Evolutionary conservation across 2,329 filamentous ascomycete genomes (phyloP), one percentile per base, ranked within the genome.

Genomic region (Xylariaceae sp.): DNA sequence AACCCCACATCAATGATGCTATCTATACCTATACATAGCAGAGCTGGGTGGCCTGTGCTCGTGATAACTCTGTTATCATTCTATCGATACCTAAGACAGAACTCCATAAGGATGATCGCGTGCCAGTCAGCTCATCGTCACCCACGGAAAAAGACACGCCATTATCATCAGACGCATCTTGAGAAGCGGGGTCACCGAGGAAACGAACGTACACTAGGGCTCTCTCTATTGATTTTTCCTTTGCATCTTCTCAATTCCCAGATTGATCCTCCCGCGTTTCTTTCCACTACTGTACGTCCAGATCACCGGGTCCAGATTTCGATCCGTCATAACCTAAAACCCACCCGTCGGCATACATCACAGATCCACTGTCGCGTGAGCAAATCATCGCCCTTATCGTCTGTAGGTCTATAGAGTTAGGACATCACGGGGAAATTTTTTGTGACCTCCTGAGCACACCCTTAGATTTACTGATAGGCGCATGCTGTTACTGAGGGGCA

Each of bases 121-220:
- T 24, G 24, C 24, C 27, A 13, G n/a, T 41, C 41, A 26, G 35
- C 27, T 35, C 36, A 52, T 52, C 41, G 35, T 46, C 49, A n/a
- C n/a, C 26, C 49, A 48, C 45, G n/a, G n/a, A n/a, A n/a, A n/a
- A n/a, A n/a, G n/a, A n/a, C 45, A 39, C 18, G 24, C 27, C 3
- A 21, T 24, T 45, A 53, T 56, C 53, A 53, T 41, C 27, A 56
- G 53, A 56, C 44, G n/a, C 20, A 32, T 23, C n/a, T n/a, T n/a
- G n/a, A n/a, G n/a, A n/a, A n/a, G n/a, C n/a, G n/a, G n/a, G n/a
- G n/a, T n/a, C n/a, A n/a, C n/a, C n/a, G n/a, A n/a, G n/a, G n/a
- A n/a, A n/a, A n/a, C n/a, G n/a, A n/a, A n/a, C n/a, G n/a, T n/a
- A n/a, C n/a, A n/a, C n/a, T n/a, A n/a, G n/a, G n/a, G n/a, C n/a